A percentile compares a stretch with the other conserved stretches of the same genome.
Conservation (phyloP, 768 basidiomycete genomes). For the Leccinum rimulosum region DNA sequence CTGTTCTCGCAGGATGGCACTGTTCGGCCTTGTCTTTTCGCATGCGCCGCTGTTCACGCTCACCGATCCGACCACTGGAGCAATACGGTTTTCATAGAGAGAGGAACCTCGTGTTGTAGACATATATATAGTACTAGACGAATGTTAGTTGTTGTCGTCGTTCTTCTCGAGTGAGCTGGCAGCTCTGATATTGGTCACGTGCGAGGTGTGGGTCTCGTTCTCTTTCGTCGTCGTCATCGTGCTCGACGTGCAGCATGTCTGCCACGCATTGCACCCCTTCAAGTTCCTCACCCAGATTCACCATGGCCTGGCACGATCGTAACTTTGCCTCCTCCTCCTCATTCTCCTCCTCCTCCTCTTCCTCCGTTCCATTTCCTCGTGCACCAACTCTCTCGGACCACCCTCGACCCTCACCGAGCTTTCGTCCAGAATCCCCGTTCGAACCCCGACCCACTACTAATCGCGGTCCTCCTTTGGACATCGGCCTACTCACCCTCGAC, state of each 20-base stretch:
- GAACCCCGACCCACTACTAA: constrained; percentile 17
- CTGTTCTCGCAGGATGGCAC: constrained; percentile 33
- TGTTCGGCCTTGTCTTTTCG: constrained; percentile 31
- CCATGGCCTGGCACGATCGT: background rate
- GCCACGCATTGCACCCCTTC: constrained; percentile 29
- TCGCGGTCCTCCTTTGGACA: constrained; percentile 8
- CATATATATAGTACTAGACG: constrained; percentile 16
- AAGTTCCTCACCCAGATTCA: background rate
- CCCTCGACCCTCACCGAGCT: constrained; percentile 8
- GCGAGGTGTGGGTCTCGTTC: constrained; percentile 15
- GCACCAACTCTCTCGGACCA: background rate
- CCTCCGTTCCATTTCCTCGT: constrained; percentile 22
- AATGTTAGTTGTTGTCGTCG: background rate
- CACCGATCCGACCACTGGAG: constrained; percentile 33
- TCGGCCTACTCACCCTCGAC: constrained; percentile 8
- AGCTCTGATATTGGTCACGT: constrained; percentile 28
- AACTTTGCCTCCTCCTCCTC: background rate
- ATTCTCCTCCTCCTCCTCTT: constrained; percentile 5
- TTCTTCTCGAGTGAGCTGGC: background rate
- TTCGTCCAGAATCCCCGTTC: constrained; percentile 15
- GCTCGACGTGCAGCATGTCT: constrained; percentile 30
- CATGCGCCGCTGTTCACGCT: constrained; percentile 32
- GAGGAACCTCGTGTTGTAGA: constrained; percentile 17
- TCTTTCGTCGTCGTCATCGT: background rate
- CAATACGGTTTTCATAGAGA: constrained; percentile 30